These are phyloP conservation scores for Yamadazyma endophytica DNA, from an alignment of 805 yeast genomes.

Conservation along the genomic window DNA sequence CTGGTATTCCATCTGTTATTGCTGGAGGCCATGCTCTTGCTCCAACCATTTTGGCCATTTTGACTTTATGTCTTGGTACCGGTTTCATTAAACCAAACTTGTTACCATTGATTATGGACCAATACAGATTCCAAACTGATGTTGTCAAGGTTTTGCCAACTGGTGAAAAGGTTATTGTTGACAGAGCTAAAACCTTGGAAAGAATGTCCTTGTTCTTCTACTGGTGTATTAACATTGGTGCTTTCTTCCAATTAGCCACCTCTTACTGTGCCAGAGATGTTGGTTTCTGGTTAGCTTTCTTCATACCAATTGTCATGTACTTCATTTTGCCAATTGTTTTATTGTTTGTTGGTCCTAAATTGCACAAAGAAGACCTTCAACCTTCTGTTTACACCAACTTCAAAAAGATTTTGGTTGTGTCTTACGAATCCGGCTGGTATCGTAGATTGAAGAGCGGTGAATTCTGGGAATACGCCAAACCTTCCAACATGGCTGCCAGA, in stretches of 20 bases:
- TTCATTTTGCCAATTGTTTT: constrained; percentile 26
- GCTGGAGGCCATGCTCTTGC: constrained; percentile 32
- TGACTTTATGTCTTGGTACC: constrained; percentile 41
- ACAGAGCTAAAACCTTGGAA: constrained; percentile 38
- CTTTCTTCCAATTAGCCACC: constrained; percentile 48
- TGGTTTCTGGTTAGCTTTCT: constrained; percentile 52
- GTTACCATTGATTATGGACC: constrained; percentile 43
- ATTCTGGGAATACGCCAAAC: constrained; percentile 49
- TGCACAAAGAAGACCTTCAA: constrained; percentile 28
- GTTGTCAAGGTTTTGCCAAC: constrained; percentile 50
- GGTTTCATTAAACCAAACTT: constrained; percentile 53
- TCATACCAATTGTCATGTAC: constrained; percentile 36
- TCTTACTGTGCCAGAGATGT: constrained; percentile 46
- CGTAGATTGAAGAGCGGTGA: constrained; percentile 33
- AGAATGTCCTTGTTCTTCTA: constrained; percentile 44
- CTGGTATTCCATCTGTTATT: constrained; percentile 39
- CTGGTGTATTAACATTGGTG: constrained; percentile 53
- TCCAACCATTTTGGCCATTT: constrained; percentile 37
- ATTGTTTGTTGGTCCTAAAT: constrained; percentile 19
- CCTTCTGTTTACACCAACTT: constrained; percentile 47
- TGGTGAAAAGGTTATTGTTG: constrained; percentile 64
- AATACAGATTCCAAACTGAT: constrained; percentile 51
- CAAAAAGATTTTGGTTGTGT: constrained; percentile 35
- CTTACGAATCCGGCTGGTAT: constrained; percentile 41
- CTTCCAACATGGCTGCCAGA: constrained; percentile 37